Evolutionary conservation across 2,329 filamentous ascomycete genomes (phyloP).

Genomic region (Lachnellula cervina): DNA sequence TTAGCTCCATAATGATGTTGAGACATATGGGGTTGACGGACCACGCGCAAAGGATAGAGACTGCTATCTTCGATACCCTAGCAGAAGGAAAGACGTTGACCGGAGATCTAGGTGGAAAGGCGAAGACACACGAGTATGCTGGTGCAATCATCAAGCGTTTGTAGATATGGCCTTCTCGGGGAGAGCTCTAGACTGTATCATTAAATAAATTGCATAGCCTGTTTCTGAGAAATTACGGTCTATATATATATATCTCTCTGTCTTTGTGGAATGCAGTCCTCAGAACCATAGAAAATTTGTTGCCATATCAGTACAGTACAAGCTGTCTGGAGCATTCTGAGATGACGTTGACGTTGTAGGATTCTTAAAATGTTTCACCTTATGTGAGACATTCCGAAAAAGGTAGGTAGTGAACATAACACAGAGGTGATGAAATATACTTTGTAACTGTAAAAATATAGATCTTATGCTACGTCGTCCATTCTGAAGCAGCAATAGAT

Average conservation of each 20-base stretch:
- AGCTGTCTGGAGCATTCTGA: too few relatives aligned
- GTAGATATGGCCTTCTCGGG: conserved; percentile 30
- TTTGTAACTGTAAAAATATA: neutral
- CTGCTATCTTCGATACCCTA: conserved; percentile 89
- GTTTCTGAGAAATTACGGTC: neutral
- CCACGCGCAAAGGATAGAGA: conserved; percentile 84
- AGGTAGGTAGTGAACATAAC: too few relatives aligned
- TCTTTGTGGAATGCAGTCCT: too few relatives aligned
- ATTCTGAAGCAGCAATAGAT: too few relatives aligned
- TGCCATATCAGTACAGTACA: neutral
- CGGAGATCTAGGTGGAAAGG: conserved; percentile 91
- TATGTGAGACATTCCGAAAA: too few relatives aligned
- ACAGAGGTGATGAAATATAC: too few relatives aligned
- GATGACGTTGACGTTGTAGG: too few relatives aligned
- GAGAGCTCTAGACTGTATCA: conserved; percentile 31
- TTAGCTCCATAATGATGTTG: conserved; percentile 99
- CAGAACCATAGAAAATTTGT: too few relatives aligned
- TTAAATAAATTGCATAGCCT: conserved; percentile 22
- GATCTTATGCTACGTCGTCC: neutral
- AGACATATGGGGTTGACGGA: conserved; percentile 91
- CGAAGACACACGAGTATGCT: conserved; percentile 94
- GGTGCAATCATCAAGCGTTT: conserved; percentile 70
- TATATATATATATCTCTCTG: too few relatives aligned
- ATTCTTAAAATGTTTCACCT: too few relatives aligned
- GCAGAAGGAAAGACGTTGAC: conserved; percentile 95